A percentile compares a stretch with the other conserved stretches of the same genome.
phyloP scores from a whole-genome alignment of 2,329 filamentous ascomycete species.

The Cladosporium sp. region DNA sequence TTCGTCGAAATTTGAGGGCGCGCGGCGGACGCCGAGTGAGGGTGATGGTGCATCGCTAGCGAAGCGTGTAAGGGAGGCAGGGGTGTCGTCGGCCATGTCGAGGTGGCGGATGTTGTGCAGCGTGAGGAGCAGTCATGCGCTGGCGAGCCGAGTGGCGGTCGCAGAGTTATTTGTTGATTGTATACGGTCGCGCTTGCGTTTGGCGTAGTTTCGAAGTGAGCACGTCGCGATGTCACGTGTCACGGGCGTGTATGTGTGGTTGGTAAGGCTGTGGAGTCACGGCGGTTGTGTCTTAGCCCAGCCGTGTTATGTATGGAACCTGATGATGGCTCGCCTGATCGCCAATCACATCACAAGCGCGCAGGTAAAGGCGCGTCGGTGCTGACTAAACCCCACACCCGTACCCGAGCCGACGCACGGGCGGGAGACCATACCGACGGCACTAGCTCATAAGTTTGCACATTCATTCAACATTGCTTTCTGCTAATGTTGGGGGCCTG shows the following conservation, averaged over 20 bases:
- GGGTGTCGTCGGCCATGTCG: conserved; percentile 4
- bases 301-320: not conserved
- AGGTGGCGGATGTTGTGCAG: conserved; percentile 11
- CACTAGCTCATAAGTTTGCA: too few relatives aligned
- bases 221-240: not conserved
- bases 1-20: conserved; percentile 57
- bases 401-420: too few relatives aligned
- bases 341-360: not conserved
- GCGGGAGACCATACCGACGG: too few relatives aligned
- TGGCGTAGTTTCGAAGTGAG: not conserved
- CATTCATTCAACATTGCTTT: too few relatives aligned
- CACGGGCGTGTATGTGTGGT: not conserved
- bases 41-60: conserved; percentile 11
- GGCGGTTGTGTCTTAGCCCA: not conserved
- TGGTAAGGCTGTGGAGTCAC: not conserved
- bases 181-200: not conserved
- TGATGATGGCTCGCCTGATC: not conserved
- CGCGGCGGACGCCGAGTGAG: conserved; percentile 18
- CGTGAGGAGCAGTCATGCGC: conserved; percentile 9
- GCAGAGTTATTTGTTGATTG: not conserved
- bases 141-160: not conserved
- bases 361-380: not conserved
- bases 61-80: conserved; percentile 3
- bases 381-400: not conserved
- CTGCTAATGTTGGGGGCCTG: too few relatives aligned